Evolutionary conservation across 2,329 filamentous ascomycete genomes (phyloP), one percentile per base, ranked within the genome.

Genomic region (Coniochaeta prunicola): DNA sequence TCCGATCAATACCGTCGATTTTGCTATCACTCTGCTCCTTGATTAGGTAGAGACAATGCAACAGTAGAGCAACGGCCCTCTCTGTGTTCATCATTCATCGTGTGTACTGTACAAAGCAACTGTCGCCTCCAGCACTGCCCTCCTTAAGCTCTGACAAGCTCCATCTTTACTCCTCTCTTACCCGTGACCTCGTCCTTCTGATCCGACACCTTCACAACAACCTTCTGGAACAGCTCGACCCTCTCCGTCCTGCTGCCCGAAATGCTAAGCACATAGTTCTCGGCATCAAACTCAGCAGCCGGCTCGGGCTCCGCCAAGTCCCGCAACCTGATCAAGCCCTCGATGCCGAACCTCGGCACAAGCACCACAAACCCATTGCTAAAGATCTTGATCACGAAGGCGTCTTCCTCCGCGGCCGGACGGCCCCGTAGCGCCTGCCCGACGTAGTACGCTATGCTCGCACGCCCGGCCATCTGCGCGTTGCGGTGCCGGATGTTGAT

Each of bases 401-500:
- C 94, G 59, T 97, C 92, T 73, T 97, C 92, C 66, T 92, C 88
- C 8, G 84, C 83, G 8, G 84, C 83, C 31, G 84, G 79, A 64
- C 80, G 78, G 62, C 84, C 91, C 76, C 94, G 94, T 59, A 99
- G 86, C 13, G 93, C 92, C 76, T 99, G 94, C 0, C 94, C 94
- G 55, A 99, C 94, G 71, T 97, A 99, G 77, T 97, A 99, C 67
- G 96, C 92, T 63, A 99, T 92, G 66, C 89, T 94, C 28, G 94
- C 93, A 60, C 94, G 87, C 36, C 93, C 93, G 2, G 94, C 94
- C 75, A 96, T 88, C 75, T 99, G 94, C 33, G 94, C 94, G 73
- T 99, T 99, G 69, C 94, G 91, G 74, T 99, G 94, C 8, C 94
- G 88, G 59, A 94, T 87, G 73, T 99, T 99, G 82, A 99, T 97